phyloP scores from a whole-genome alignment of 163 green algal species.

The Coccomyxa subellipsoidea region DNA sequence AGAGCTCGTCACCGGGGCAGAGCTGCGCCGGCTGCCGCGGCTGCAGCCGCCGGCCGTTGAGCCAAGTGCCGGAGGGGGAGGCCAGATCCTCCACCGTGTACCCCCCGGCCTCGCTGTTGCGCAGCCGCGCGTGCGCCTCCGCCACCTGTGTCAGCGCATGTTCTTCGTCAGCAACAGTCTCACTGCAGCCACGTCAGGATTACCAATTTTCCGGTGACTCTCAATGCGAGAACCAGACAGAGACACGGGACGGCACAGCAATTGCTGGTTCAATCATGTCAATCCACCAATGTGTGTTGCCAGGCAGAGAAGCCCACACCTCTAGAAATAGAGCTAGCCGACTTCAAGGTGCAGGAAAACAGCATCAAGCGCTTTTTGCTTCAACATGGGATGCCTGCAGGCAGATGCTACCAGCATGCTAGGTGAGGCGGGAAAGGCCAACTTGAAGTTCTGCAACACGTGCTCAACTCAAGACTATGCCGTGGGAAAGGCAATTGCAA shows the following conservation, averaged over 20 bases:
- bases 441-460: too few species aligned
- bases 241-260: too few species aligned
- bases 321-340: neutral
- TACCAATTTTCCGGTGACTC: too few species aligned
- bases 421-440: too few species aligned
- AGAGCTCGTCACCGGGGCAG: slow-evolving; percentile 20
- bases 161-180: too few species aligned
- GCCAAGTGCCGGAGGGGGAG: slow-evolving; percentile 32
- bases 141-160: slow-evolving; percentile 15
- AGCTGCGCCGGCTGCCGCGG: neutral
- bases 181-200: neutral
- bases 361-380: neutral
- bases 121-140: slow-evolving; percentile 16
- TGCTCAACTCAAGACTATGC: neutral
- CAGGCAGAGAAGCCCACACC: neutral
- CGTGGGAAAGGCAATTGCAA: neutral
- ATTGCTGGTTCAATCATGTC: too few species aligned
- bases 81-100: slow-evolving; percentile 37
- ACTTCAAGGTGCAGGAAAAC: too few species aligned
- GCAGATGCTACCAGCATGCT: too few species aligned
- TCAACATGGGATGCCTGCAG: too few species aligned
- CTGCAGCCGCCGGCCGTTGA: slow-evolving; percentile 30
- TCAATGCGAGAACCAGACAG: too few species aligned
- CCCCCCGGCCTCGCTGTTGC: slow-evolving; percentile 18
- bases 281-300: too few species aligned